phyloP scores from a whole-genome alignment of 257 asterid genomes.

The Nicotiana knightiana region DNA sequence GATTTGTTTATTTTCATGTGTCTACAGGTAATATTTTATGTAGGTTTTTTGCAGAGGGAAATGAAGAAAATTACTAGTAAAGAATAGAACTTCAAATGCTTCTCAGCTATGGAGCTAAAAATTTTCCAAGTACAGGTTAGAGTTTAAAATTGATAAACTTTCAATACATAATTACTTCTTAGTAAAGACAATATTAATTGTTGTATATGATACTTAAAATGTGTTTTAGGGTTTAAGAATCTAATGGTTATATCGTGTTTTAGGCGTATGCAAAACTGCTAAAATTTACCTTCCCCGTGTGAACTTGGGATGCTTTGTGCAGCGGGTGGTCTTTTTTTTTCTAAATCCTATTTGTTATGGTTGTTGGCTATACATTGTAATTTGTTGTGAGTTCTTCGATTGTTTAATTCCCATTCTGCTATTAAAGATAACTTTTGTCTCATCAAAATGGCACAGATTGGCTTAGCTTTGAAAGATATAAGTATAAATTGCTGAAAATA shows the following conservation, averaged over 20 bases:
- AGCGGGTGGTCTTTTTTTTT: too few relatives aligned
- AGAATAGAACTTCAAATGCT: neutral
- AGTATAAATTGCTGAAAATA: neutral
- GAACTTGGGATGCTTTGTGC: too few relatives aligned
- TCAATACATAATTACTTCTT: neutral
- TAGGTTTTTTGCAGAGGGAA: neutral
- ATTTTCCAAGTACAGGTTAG: neutral
- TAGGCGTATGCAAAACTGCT: neutral
- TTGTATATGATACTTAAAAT: neutral
- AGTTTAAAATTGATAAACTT: neutral
- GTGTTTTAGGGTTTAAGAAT: neutral
- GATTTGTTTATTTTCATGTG: neutral
- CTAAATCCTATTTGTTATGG: neutral
- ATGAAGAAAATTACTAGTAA: neutral
- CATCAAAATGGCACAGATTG: neutral
- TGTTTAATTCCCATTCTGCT: neutral
- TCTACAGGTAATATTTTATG: neutral
- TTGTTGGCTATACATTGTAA: neutral
- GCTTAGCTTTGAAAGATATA: neutral
- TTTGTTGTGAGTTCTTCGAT: neutral
- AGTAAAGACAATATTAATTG: neutral
- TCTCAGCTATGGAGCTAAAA: neutral
- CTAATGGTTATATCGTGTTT: neutral
- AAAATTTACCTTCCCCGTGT: neutral
- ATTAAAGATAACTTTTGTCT: neutral